Conservation (phyloP, 2,329 filamentous ascomycete genomes). For the Ustulina deusta region DNA sequence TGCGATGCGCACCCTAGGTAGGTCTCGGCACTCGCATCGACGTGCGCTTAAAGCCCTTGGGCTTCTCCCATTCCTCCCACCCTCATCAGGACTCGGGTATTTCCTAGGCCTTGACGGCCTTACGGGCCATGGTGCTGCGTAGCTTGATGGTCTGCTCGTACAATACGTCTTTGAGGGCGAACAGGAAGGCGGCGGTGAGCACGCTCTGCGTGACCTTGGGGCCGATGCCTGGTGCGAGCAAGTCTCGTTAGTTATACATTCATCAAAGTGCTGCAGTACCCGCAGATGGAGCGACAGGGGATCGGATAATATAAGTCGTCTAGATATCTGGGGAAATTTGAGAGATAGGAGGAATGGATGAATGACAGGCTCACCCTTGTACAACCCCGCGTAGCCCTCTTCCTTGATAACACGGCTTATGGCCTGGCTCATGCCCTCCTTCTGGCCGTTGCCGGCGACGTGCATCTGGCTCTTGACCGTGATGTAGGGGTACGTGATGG, state of each 20-base stretch:
- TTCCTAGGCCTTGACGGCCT: slow-evolving; percentile 51
- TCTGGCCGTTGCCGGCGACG: slow-evolving; percentile 81
- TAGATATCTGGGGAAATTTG: not conserved
- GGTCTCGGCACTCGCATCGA: not conserved
- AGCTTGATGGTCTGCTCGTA: slow-evolving; percentile 84
- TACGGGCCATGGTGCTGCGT: slow-evolving; percentile 59
- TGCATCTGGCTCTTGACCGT: slow-evolving; percentile 99
- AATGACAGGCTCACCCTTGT: slow-evolving; percentile 77
- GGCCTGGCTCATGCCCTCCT: slow-evolving; percentile 81
- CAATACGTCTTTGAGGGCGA: slow-evolving; percentile 97
- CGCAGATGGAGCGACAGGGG: too few relatives aligned
- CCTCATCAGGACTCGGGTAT: not conserved
- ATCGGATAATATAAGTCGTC: not conserved
- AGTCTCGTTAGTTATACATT: slow-evolving; percentile 17
- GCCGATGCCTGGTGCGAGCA: slow-evolving; percentile 75
- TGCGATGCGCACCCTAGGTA: not conserved
- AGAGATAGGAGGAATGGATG: slow-evolving; percentile 1
- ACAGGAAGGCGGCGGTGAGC: slow-evolving; percentile 93
- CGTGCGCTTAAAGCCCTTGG: not conserved
- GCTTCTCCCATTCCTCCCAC: not conserved
- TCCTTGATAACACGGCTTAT: slow-evolving; percentile 84
- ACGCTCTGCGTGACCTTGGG: slow-evolving; percentile 98
- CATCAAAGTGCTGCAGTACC: not conserved
- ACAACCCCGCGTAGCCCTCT: slow-evolving; percentile 92
- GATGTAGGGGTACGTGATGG: slow-evolving; percentile 97